Base-by-base conservation (phyloP, 2,329 filamentous ascomycete species). In the Fonsecaea erecta region DNA sequence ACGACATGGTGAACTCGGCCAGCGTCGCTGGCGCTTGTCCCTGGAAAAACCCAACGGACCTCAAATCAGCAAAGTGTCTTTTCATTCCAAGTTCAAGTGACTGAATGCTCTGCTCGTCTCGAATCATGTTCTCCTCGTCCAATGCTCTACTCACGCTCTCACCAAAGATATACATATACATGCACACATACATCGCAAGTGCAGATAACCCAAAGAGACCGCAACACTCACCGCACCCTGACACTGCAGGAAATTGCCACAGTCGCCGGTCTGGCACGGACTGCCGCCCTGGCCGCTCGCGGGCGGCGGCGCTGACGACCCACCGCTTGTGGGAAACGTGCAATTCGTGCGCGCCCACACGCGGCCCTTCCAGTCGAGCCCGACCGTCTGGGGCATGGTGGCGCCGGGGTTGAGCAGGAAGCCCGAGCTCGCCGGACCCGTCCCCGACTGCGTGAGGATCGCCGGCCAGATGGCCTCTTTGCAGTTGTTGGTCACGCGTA, bases 261-360 rank as follows among this genome's bases (percentile, higher is more conserved):
- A 95, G 76, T 95, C 91, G 7, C 91, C 91, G 1, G 91, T 92
- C 57, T 81, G 76, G 77, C 92, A 95, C 24, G 89, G 87, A 51
- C 77, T 78, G 8, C 82, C 81, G n/a, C 76, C 74, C 37, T 80
- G 81, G 70, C 79, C 75, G 34, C 78, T 80, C 24, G 77, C 77
- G 21, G 83, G 78, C 14, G 37, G 2, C 37, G 35, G 35, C 35
- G 35, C 11, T 1, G 14, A 37, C n/a, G 83, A 86, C 1, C 88
- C 89, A 46, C 83, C 16, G 81, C 51, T 37, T 21, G 28, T 21
- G 24, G 71, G 88, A 86, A 93, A 92, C 43, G 85, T 90, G 78
- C 92, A 96, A 74, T 95, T 95, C 18, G 91, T 94, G 60, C 92
- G 83, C 12, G 88, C 92, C 92, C 91, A 95, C 30, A 95, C 82